These are phyloP conservation scores for Ploettnerulaceae sp. DNA, from an alignment of 2,329 filamentous ascomycete genomes.

Conservation along the genomic window DNA sequence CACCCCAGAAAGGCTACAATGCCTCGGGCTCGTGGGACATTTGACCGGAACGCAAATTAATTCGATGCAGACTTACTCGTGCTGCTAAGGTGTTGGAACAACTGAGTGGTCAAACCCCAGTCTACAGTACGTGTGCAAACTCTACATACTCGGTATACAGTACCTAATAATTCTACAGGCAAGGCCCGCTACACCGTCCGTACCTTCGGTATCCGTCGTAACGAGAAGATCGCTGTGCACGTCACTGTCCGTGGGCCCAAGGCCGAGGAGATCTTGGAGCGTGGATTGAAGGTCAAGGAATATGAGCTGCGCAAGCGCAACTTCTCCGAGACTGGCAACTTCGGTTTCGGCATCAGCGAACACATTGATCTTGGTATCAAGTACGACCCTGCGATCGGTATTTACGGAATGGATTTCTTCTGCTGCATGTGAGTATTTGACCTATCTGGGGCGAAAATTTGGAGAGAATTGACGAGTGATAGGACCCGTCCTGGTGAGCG, in stretches of 20 bases:
- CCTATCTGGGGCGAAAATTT: not conserved
- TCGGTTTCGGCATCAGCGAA: slow-evolving; percentile 99
- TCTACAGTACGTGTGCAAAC: slow-evolving; percentile 74
- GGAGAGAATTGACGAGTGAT: slow-evolving; percentile 17
- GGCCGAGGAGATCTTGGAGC: slow-evolving; percentile 99
- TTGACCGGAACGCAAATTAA: not conserved
- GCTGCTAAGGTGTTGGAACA: slow-evolving; percentile 99
- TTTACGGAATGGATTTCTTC: slow-evolving; percentile 99
- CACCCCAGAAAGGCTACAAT: not conserved
- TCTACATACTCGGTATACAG: slow-evolving; percentile 14
- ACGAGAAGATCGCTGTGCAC: slow-evolving; percentile 99
- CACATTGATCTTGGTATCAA: slow-evolving; percentile 99
- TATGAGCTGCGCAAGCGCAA: slow-evolving; percentile 99
- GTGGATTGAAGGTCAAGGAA: slow-evolving; percentile 99
- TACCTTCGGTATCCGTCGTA: slow-evolving; percentile 99
- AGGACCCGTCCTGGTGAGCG: slow-evolving; percentile 96
- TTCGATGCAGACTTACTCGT: slow-evolving; percentile 75
- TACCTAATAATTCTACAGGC: slow-evolving; percentile 49
- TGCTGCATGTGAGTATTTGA: slow-evolving; percentile 81
- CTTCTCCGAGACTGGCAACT: slow-evolving; percentile 99
- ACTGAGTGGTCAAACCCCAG: slow-evolving; percentile 97
- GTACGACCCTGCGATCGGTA: slow-evolving; percentile 97
- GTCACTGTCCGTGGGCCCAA: slow-evolving; percentile 98
- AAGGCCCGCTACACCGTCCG: slow-evolving; percentile 99
- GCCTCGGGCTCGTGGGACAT: not conserved